Conservation (phyloP, 2,329 filamentous ascomycete genomes). For the Venturia asperata region DNA sequence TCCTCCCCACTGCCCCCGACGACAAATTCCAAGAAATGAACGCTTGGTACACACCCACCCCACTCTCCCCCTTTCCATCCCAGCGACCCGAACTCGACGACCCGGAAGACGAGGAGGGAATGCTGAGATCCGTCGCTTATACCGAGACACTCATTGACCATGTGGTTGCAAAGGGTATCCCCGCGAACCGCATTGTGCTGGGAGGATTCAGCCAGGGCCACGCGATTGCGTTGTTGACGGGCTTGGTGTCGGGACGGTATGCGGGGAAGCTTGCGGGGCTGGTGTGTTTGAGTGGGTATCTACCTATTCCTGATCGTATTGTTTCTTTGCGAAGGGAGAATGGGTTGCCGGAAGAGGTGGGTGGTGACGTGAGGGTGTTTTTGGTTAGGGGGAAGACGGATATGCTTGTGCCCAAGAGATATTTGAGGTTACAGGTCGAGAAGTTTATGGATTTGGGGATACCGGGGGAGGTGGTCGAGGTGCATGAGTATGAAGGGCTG, state of each 20-base stretch:
- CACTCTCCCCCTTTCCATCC: constrained; percentile 35
- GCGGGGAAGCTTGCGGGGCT: constrained; percentile 73
- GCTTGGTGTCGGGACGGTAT: constrained; percentile 54
- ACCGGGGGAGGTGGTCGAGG: constrained; percentile 32
- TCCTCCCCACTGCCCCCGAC: constrained; percentile 44
- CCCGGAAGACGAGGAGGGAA: constrained; percentile 52
- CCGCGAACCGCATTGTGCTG: constrained; percentile 75
- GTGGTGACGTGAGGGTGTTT: constrained; percentile 37
- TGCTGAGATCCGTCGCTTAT: constrained; percentile 64
- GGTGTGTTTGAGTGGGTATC: constrained; percentile 74
- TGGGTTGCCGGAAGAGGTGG: constrained; percentile 30
- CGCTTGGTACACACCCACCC: constrained; percentile 42
- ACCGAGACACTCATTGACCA: constrained; percentile 72
- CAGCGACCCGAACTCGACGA: constrained; percentile 39
- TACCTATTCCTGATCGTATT: constrained; percentile 62
- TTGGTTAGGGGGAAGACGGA: constrained; percentile 43
- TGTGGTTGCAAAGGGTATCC: constrained; percentile 74
- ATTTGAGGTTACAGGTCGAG: constrained; percentile 38
- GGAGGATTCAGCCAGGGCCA: constrained; percentile 84
- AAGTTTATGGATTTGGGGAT: constrained; percentile 36
- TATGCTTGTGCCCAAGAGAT: constrained; percentile 40
- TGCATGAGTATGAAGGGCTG: constrained; percentile 44
- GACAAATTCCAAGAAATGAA: constrained; percentile 40
- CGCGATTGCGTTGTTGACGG: constrained; percentile 75
- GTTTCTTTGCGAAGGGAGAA: constrained; percentile 36